phyloP scores from a whole-genome alignment of 2,329 filamentous ascomycete species.

The Coniochaeta pulveracea region DNA sequence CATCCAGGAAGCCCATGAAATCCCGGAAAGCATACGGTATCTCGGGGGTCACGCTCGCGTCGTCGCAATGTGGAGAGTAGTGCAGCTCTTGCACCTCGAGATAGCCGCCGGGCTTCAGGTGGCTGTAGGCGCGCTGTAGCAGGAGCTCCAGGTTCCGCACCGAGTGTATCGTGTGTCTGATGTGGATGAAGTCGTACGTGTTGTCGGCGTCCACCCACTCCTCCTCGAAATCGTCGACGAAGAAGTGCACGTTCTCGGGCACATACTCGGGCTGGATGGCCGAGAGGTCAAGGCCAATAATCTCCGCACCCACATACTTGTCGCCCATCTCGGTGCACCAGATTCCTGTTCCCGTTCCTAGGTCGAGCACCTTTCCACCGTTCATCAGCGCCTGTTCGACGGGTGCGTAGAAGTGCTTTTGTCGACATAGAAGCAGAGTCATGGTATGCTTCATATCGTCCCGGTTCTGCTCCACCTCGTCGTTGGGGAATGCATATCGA shows the following conservation, averaged over 20 bases:
- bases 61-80: constrained; percentile 29
- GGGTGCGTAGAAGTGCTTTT: constrained; percentile 31
- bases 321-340: constrained; percentile 41
- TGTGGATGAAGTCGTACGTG: constrained; percentile 36
- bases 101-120: constrained; percentile 39
- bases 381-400: constrained; percentile 23
- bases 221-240: constrained; percentile 40
- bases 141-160: constrained; percentile 28
- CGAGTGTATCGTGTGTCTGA: constrained; percentile 33
- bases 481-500: constrained; percentile 25
- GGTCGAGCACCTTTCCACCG: constrained; percentile 32
- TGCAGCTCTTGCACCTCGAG: constrained; percentile 37
- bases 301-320: constrained; percentile 27
- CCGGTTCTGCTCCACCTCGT: constrained; percentile 27
- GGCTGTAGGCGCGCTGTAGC: constrained; percentile 26
- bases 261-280: constrained; percentile 41
- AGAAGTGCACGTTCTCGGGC: constrained; percentile 37
- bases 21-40: constrained; percentile 34
- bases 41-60: constrained; percentile 24
- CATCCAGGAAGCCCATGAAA: constrained; percentile 27
- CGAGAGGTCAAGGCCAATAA: constrained; percentile 38
- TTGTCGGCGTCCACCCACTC: constrained; percentile 35
- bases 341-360: constrained; percentile 38
- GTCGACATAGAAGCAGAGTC: constrained; percentile 21
- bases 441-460: constrained; percentile 29